These are phyloP conservation scores for Exophiala xenobiotica DNA, from an alignment of 2,329 filamentous ascomycete species.

Conservation along the genomic window DNA sequence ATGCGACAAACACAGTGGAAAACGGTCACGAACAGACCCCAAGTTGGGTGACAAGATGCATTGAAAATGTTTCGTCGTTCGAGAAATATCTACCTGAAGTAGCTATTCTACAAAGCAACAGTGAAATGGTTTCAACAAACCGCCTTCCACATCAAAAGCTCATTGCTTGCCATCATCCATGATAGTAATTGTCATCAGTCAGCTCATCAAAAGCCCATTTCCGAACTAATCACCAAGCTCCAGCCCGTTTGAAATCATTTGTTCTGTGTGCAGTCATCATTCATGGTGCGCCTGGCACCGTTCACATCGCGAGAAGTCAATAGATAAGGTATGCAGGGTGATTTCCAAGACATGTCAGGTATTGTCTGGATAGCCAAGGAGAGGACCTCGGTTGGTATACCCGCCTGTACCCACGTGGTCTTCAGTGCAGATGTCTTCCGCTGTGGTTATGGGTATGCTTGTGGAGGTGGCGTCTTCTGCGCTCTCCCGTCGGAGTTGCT, in stretches of 20 bases:
- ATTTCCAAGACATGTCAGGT: constrained; percentile 25
- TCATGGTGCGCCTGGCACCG: constrained; percentile 14
- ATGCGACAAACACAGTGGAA: too few species aligned
- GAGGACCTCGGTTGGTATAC: constrained; percentile 19
- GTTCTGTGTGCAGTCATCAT: constrained; percentile 1
- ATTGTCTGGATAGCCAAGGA: constrained; percentile 23
- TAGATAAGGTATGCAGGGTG: constrained; percentile 2
- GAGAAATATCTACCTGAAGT: neutral
- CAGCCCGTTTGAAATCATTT: constrained; percentile 1
- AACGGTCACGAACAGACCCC: too few species aligned
- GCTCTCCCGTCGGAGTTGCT: constrained; percentile 1
- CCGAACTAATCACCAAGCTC: neutral
- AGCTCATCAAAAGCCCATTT: constrained; percentile 3
- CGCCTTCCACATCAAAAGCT: neutral
- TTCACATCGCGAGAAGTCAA: constrained; percentile 9
- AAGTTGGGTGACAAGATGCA: too few species aligned
- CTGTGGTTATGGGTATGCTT: constrained; percentile 10
- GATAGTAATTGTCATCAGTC: neutral
- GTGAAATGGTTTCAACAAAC: neutral
- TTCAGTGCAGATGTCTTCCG: constrained; percentile 9
- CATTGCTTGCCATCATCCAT: constrained; percentile 5
- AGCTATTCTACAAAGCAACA: neutral
- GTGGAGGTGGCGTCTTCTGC: constrained; percentile 20
- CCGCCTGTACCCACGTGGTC: constrained; percentile 4
- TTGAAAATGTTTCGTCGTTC: neutral